phyloP scores from a whole-genome alignment of 225 moss, liverwort and hornwort species.

The Straminergon stramineum region DNA sequence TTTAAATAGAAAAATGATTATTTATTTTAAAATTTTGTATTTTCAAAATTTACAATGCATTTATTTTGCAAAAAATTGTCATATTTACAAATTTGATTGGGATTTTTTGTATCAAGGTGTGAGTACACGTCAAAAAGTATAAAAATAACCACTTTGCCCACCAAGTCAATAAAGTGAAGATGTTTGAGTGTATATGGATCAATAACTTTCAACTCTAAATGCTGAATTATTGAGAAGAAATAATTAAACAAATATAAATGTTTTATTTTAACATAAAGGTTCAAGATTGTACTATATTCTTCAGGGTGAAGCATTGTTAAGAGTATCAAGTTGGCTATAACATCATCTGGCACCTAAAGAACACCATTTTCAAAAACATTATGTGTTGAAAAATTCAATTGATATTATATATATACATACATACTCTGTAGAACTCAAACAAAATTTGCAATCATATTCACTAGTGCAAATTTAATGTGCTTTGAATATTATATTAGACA shows the following conservation, averaged over 20 bases:
- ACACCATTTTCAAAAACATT: too few relatives aligned
- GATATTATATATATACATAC: background rate
- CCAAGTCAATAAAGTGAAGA: background rate
- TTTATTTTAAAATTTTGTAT: too few relatives aligned
- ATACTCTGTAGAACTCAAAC: background rate
- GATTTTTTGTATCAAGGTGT: too few relatives aligned
- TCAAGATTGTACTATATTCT: constrained; percentile 23
- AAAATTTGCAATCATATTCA: too few relatives aligned
- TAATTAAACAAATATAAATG: background rate
- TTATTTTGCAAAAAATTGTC: rapidly evolving
- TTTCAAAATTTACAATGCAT: background rate
- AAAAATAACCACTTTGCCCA: background rate
- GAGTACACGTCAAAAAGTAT: background rate
- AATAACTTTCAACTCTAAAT: background rate
- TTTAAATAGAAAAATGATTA: too few relatives aligned
- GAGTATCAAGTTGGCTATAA: constrained; percentile 22
- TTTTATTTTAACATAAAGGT: background rate
- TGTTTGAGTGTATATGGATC: background rate
- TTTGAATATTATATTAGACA: background rate
- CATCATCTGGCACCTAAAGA: constrained; percentile 26
- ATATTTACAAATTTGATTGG: background rate
- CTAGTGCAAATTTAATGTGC: too few relatives aligned
- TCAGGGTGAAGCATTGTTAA: constrained; percentile 35
- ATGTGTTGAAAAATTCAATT: background rate
- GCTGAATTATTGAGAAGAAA: background rate